Percentiles rank a stretch among this genome's conserved stretches.
Evolutionary conservation across 2,329 filamentous ascomycete genomes (phyloP).

Genomic region (Colletotrichum higginsianum): DNA sequence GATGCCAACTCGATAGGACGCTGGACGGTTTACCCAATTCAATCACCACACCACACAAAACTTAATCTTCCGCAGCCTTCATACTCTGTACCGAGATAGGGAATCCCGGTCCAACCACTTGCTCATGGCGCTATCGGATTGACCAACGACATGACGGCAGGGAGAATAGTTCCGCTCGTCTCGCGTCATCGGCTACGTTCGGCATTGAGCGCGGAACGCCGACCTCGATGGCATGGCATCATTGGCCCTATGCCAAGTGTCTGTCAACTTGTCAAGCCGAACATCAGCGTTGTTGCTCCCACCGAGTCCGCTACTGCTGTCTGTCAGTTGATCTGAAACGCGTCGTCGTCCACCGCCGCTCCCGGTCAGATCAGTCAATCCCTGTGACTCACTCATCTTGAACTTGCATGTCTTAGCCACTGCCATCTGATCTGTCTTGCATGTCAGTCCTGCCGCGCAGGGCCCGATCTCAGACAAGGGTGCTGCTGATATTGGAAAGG

Average conservation of each 20-base stretch:
- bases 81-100: background rate
- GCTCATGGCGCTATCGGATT: background rate
- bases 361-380: background rate
- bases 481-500: background rate
- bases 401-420: background rate
- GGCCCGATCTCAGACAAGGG: background rate
- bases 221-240: background rate
- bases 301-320: background rate
- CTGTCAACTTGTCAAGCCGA: background rate
- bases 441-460: background rate
- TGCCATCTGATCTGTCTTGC: background rate
- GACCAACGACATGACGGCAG: background rate
- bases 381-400: background rate
- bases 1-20: background rate
- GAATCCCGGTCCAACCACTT: background rate
- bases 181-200: background rate
- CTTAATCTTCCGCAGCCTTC: background rate
- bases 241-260: background rate
- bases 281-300: background rate
- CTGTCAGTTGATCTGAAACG: constrained; percentile 10
- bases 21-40: constrained; percentile 1
- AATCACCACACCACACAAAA: constrained; percentile 8
- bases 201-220: background rate
- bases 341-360: background rate
- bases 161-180: background rate